phyloP scores from a whole-genome alignment of 768 basidiomycete genomes.

The Tricholoma terreum region DNA sequence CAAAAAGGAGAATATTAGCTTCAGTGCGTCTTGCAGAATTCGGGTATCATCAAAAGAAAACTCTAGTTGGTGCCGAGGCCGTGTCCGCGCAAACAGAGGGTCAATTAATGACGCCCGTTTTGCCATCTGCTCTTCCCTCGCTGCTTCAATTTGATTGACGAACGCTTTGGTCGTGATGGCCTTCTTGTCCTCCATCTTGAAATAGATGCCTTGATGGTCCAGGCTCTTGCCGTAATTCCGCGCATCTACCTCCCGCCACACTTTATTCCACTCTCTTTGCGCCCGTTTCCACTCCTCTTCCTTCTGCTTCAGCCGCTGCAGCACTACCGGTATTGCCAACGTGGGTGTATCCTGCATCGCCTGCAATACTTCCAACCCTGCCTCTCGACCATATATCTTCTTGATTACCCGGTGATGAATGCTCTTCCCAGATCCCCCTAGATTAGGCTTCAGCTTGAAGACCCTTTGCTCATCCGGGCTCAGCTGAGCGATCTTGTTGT shows the following conservation, averaged over 20 bases:
- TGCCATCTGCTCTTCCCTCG: constrained; percentile 78
- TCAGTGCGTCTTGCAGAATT: constrained; percentile 83
- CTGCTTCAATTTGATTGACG: constrained; percentile 80
- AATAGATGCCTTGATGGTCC: constrained; percentile 89
- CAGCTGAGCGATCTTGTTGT: constrained; percentile 81
- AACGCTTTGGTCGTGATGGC: constrained; percentile 71
- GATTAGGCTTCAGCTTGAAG: constrained; percentile 87
- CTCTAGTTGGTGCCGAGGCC: constrained; percentile 76
- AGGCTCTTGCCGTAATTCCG: constrained; percentile 91
- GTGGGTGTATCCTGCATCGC: constrained; percentile 93
- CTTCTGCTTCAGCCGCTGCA: constrained; percentile 88
- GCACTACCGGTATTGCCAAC: constrained; percentile 85
- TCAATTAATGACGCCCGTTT: constrained; percentile 63
- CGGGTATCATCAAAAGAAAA: constrained; percentile 70
- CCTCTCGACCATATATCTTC: constrained; percentile 93
- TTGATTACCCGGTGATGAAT: constrained; percentile 93
- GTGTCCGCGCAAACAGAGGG: constrained; percentile 54
- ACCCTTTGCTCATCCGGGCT: constrained; percentile 69
- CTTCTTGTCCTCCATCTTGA: constrained; percentile 91
- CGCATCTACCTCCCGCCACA: constrained; percentile 96
- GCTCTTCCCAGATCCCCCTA: constrained; percentile 82
- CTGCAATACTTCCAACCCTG: constrained; percentile 75
- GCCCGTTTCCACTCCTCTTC: constrained; percentile 99
- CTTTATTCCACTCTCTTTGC: constrained; percentile 97
- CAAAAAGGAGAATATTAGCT: constrained; percentile 86